These are phyloP conservation scores for Stenocarpella maydis DNA, from an alignment of 2,329 filamentous ascomycete species.

Conservation along the genomic window DNA sequence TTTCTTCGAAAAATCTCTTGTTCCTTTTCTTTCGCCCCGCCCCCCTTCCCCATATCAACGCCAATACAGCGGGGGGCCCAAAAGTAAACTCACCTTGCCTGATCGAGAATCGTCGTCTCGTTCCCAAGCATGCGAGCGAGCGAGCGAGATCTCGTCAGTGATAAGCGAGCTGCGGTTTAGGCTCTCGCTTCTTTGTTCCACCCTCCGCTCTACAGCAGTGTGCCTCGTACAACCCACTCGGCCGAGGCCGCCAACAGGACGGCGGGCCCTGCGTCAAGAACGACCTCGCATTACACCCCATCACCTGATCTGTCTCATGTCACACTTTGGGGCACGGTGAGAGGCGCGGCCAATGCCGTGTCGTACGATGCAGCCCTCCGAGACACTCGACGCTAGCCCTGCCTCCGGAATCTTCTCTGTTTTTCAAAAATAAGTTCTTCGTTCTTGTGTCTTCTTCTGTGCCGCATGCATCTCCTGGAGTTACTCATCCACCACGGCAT, in stretches of 20 bases:
- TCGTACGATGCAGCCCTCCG: slow-evolving; percentile 16
- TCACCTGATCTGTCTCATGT: slow-evolving; percentile 25
- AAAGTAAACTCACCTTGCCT: not conserved
- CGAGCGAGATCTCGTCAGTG: not conserved
- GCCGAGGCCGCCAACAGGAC: slow-evolving; percentile 3
- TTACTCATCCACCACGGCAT: too few species aligned
- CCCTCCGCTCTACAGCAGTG: not conserved
- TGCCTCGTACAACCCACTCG: slow-evolving; percentile 1
- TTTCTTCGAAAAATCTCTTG: not conserved
- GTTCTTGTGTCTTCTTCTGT: not conserved
- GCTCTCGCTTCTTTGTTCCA: slow-evolving; percentile 19
- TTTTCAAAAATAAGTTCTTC: not conserved
- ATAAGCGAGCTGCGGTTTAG: slow-evolving; percentile 17
- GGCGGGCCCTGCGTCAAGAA: slow-evolving; percentile 4
- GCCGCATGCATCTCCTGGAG: not conserved
- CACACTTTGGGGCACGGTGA: not conserved
- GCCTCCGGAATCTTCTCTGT: slow-evolving; percentile 7
- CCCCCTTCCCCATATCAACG: too few species aligned
- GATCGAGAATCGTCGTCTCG: slow-evolving; percentile 6
- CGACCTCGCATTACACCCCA: slow-evolving; percentile 11
- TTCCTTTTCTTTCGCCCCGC: not conserved
- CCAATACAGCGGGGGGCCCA: not conserved
- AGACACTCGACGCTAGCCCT: not conserved
- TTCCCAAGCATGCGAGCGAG: not conserved
- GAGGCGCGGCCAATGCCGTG: slow-evolving; percentile 16